A percentile compares a stretch with the other conserved stretches of the same genome.
Evolutionary conservation across 164 flowering plant species (phyloP).

Genomic region (Cinnamomum micranthum): DNA sequence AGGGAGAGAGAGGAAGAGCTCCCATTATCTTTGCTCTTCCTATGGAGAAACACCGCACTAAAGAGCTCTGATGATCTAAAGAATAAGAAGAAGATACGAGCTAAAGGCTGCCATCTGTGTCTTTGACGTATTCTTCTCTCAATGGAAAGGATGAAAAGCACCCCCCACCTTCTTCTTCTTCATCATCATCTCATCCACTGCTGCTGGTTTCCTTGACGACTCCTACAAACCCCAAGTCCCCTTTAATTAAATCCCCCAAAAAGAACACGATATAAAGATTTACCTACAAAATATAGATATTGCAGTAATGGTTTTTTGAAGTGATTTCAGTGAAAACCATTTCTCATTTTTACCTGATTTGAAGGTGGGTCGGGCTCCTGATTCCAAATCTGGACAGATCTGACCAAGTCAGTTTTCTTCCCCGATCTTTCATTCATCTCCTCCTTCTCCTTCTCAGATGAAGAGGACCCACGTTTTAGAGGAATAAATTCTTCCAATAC

Average conservation of each 20-base stretch:
- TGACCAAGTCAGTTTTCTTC: conserved; percentile 70
- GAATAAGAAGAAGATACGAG: no score
- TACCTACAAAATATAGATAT: no score
- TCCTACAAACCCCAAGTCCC: no score
- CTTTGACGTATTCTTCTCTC: conserved; percentile 20
- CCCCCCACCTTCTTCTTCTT: conserved; percentile 40
- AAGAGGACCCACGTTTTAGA: conserved; percentile 30
- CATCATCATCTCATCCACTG: neutral
- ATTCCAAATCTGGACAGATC: conserved; percentile 79
- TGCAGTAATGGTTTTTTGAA: neutral
- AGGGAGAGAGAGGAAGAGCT: no score
- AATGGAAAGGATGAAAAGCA: conserved; percentile 64
- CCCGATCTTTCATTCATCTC: conserved; percentile 17
- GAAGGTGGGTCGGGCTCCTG: conserved; percentile 50
- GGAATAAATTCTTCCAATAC: no score
- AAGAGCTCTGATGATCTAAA: no score
- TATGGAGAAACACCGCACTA: no score
- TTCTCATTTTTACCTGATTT: conserved; percentile 8
- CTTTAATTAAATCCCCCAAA: no score
- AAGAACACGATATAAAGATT: no score
- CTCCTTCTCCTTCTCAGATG: conserved; percentile 8
- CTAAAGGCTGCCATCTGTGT: conserved; percentile 7
- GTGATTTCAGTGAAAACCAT: neutral
- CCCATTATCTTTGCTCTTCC: no score
- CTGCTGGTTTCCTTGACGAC: no score